These are phyloP conservation scores for Chlamydomonas eustigma DNA, from an alignment of 139 green algal species.

Conservation along the genomic window DNA sequence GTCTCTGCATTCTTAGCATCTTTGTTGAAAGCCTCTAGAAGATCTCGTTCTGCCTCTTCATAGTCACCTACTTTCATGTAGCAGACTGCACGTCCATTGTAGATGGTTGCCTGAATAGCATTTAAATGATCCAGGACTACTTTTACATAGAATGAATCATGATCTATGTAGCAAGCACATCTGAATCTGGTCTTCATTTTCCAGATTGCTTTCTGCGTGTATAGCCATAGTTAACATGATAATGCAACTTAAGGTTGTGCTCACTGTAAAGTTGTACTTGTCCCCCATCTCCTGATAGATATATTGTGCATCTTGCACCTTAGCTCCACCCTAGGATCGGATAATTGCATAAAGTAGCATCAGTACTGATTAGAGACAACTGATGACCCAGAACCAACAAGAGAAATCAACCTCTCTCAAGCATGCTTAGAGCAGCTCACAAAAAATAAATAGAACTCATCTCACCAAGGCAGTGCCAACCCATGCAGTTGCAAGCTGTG, in stretches of 20 bases:
- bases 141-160: too few relatives aligned
- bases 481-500: conserved; percentile 94
- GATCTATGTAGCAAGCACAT: too few relatives aligned
- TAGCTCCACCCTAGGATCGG: conserved; percentile 86
- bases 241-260: too few relatives aligned
- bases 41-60: conserved; percentile 67
- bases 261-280: conserved; percentile 90
- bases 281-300: conserved; percentile 96
- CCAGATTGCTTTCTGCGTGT: too few relatives aligned
- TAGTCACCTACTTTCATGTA: conserved; percentile 78
- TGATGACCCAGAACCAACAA: too few relatives aligned
- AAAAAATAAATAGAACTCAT: neutral
- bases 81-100: conserved; percentile 83
- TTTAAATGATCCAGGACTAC: too few relatives aligned
- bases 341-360: neutral
- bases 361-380: too few relatives aligned
- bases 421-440: too few relatives aligned
- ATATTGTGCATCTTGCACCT: conserved; percentile 93
- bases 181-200: too few relatives aligned
- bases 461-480: conserved; percentile 75
- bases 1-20: conserved; percentile 85
- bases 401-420: too few relatives aligned
- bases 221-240: too few relatives aligned
- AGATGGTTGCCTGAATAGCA: conserved; percentile 59
- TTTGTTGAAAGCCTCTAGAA: conserved; percentile 78